Conservation (phyloP, 805 yeast species). For the Candida bentonensis region DNA sequence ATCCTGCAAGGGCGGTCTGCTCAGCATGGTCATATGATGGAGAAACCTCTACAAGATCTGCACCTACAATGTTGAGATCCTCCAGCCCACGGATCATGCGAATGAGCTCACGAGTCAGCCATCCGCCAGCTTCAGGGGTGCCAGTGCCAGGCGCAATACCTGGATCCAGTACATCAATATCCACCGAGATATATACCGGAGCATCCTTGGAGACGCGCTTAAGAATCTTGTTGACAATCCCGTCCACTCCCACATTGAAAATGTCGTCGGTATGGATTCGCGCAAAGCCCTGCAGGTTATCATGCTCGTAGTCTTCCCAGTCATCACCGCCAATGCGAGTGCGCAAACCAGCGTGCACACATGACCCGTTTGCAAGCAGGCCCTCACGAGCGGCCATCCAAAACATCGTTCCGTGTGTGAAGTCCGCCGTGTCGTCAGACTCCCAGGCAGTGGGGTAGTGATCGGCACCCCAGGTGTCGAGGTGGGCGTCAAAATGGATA, state of each 20-base stretch:
- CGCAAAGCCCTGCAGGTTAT: conserved; percentile 51
- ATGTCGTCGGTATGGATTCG: conserved; percentile 63
- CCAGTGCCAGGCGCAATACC: conserved; percentile 69
- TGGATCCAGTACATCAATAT: conserved; percentile 60
- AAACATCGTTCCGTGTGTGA: conserved; percentile 77
- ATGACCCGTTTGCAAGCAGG: conserved; percentile 35
- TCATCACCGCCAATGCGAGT: conserved; percentile 53
- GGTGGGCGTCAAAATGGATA: conserved; percentile 74
- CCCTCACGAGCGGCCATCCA: conserved; percentile 72
- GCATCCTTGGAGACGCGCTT: conserved; percentile 42
- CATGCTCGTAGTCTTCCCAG: conserved; percentile 51
- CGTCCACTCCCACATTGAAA: conserved; percentile 47
- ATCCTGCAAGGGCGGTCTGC: conserved; percentile 49
- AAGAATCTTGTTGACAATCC: conserved; percentile 41
- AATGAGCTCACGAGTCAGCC: conserved; percentile 51
- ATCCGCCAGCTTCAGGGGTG: conserved; percentile 66
- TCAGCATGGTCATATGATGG: conserved; percentile 54
- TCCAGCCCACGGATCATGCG: conserved; percentile 44
- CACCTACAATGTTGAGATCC: conserved; percentile 52
- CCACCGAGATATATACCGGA: conserved; percentile 70
- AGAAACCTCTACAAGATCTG: conserved; percentile 62
- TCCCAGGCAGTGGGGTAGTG: conserved; percentile 70
- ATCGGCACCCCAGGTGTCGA: conserved; percentile 74
- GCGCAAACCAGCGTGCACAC: conserved; percentile 65
- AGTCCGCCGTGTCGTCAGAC: conserved; percentile 44